These are phyloP conservation scores for Hyaloscypha hepaticicola DNA, from an alignment of 495 filamentous ascomycete genomes.

Conservation along the genomic window DNA sequence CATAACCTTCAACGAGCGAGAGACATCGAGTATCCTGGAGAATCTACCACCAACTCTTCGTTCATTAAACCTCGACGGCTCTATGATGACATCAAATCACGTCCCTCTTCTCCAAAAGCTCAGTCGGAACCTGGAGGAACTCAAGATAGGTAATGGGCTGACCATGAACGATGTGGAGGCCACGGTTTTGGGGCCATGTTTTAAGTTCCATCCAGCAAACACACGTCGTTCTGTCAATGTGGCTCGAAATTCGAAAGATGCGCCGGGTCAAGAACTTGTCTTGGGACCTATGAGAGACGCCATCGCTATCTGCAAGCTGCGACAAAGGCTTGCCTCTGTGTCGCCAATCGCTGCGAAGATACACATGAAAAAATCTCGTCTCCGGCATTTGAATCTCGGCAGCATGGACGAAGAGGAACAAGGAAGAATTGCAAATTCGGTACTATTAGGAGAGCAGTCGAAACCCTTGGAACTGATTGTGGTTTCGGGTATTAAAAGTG, in stretches of 20 bases:
- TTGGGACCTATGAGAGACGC: neutral
- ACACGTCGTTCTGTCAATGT: neutral
- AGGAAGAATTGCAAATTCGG: neutral
- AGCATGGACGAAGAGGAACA: conserved; percentile 1
- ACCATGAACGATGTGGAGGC: neutral
- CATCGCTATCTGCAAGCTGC: conserved; percentile 14
- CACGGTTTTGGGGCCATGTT: neutral
- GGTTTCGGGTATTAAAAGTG: neutral
- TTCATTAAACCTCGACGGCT: neutral
- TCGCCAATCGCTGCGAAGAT: neutral
- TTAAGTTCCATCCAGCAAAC: neutral
- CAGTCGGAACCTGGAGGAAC: neutral
- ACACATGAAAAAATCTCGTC: neutral
- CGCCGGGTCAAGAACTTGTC: neutral
- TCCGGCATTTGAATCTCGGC: conserved; percentile 7
- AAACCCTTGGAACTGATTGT: conserved; percentile 12
- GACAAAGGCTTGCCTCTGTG: neutral
- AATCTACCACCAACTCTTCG: neutral
- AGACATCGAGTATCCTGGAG: neutral
- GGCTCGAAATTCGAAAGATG: neutral
- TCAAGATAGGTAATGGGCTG: neutral
- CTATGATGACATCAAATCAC: neutral
- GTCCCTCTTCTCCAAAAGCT: neutral
- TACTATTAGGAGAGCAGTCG: conserved; percentile 9
- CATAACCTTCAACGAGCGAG: neutral